Evolutionary conservation across 2,329 filamentous ascomycete genomes (phyloP).

Genomic region (Verticillium alfalfae): DNA sequence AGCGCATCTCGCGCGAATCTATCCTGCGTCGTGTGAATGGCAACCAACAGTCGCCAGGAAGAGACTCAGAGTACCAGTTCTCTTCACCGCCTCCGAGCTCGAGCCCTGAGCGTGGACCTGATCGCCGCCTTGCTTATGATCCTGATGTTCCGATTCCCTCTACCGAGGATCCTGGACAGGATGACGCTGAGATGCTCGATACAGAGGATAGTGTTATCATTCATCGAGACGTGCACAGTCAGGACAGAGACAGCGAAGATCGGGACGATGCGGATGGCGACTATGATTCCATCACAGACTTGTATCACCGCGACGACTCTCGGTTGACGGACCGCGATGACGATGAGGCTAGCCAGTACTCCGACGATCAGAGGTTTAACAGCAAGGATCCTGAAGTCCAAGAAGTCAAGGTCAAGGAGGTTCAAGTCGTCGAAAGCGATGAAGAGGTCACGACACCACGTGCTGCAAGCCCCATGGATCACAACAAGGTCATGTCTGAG

Average conservation of each 20-base stretch:
- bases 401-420: constrained; percentile 3
- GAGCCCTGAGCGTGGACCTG: constrained; percentile 40
- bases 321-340: constrained; percentile 40
- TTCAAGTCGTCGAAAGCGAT: constrained; percentile 13
- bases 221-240: constrained; percentile 53
- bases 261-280: constrained; percentile 45
- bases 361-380: constrained; percentile 24
- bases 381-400: constrained; percentile 1
- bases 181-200: constrained; percentile 41
- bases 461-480: constrained; percentile 30
- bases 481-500: background rate
- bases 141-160: constrained; percentile 89
- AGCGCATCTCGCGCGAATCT: constrained; percentile 86
- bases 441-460: constrained; percentile 50
- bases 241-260: background rate
- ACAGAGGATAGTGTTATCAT: constrained; percentile 60
- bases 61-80: constrained; percentile 58
- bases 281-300: constrained; percentile 62
- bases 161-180: constrained; percentile 58
- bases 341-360: constrained; percentile 53
- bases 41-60: constrained; percentile 42
- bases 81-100: constrained; percentile 56
- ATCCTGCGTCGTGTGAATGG: constrained; percentile 85
- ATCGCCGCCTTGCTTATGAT: constrained; percentile 59
- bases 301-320: constrained; percentile 52